Evolutionary conservation across 2,329 filamentous ascomycete genomes (phyloP), one percentile per base, ranked within the genome.

Genomic region (Tolypocladium capitatum): DNA sequence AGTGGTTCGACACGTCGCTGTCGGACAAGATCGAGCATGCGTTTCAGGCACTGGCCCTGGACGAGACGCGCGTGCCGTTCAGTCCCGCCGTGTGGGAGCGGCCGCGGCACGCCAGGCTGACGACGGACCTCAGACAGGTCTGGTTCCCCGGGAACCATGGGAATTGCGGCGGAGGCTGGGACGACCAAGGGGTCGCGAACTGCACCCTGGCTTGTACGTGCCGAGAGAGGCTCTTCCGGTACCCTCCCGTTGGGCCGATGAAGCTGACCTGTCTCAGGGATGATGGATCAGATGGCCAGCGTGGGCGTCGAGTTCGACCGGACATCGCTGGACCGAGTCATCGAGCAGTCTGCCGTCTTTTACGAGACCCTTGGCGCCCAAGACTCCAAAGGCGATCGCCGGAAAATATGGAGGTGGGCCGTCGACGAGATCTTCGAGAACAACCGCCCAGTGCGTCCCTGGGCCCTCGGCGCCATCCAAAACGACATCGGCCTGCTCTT

Each of bases 101-200:
- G 20, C 60, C 62, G 9, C 60, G 61, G 0, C 58, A 62, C 27
- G 64, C 68, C 30, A 61, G 59, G 33, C 55, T 62, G 14, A 63
- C 59, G 21, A 71, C 70, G 2, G 66, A 75, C 49, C 61, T 75
- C 41, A 65, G 70, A 28, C 72, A 75, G 51, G 70, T 74, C 13
- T 83, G 80, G 80, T 88, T 89, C 56, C 80, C 84, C 0, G 84
- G 84, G 7, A 78, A 75, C 45, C 84, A 89, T 58, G 78, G 72
- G 11, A 84, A 86, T 55, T 78, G 84, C 43, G 83, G 83, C 5
- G 83, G 83, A 31, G 83, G 83, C 2, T 84, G 76, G 76, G 59
- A 63, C 5, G 73, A 76, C 43, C 68, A 74, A 50, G 70, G 70
- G 41, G 63, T 69, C 20, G 60, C 68, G 3, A 65, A 70, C 46